Evolutionary conservation across 2,329 filamentous ascomycete species (phyloP), one percentile per base, ranked within the genome.

Genomic region (Aspergillus sp.): DNA sequence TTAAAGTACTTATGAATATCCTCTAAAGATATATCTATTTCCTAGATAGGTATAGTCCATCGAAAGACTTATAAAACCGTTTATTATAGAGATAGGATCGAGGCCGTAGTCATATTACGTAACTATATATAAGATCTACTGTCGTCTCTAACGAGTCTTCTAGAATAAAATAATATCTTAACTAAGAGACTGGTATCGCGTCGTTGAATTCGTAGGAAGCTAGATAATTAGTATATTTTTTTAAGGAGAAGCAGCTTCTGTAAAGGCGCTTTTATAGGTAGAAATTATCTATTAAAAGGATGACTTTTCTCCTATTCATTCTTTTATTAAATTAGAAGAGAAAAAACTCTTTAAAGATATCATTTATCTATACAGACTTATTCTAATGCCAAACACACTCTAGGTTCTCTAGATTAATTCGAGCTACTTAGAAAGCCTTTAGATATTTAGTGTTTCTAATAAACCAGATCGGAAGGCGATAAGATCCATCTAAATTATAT

Each of bases 1-100:
- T 25, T 25, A 68, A 38, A 38, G 34, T 11, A 19, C 34, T 38
- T 38, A 13, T 7, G 6, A 38, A 38, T 38, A 5, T 5, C 7
- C 7, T 38, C 10, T 38, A 9, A 19, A 38, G 10, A n/a, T 5
- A 19, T 5, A 38, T 38, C 17, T n/a, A 38, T n/a, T n/a, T 38
- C 4, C 34, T 9, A 38, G 5, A 19, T 9, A 6, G 34, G 10
- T 13, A 38, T 4, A n/a, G 34, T 11, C 10, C 10, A 38, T 38
- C 10, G 4, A n/a, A 38, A 13, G 6, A 9, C 34, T 38, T 38
- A 9, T n/a, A 38, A 11, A n/a, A 38, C 4, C 7, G 10, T 38
- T 38, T 2, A 38, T 38, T 38, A 9, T 38, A 38, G 10, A 38
- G 4, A 19, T 9, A n/a, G 34, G 34, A n/a, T 38, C 10, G 7